A percentile compares a stretch with the other conserved stretches of the same genome.
Evolutionary conservation across 805 yeast species (phyloP).

Genomic region (Sugiyamaella smithiae): DNA sequence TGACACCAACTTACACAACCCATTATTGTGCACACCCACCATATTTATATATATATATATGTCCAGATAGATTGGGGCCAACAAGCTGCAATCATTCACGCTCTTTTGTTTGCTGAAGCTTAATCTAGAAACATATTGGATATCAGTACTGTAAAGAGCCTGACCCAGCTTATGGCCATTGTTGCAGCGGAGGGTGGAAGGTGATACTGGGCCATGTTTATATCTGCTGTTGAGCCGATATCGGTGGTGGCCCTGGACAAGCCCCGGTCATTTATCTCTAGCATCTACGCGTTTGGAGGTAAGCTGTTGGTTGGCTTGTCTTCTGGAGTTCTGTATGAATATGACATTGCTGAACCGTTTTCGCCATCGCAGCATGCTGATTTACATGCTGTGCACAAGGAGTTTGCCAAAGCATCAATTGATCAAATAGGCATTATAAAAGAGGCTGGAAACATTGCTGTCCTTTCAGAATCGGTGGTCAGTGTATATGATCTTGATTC

Average conservation of each 20-base stretch:
- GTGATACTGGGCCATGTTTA: no score
- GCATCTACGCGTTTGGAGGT: conserved; percentile 26
- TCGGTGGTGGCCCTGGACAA: conserved; percentile 1
- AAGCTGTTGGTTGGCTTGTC: conserved; percentile 29
- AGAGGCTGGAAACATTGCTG: conserved; percentile 33
- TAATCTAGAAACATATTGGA: no score
- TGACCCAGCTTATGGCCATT: no score
- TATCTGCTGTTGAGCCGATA: conserved; percentile 3
- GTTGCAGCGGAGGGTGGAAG: no score
- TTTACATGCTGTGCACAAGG: conserved; percentile 21
- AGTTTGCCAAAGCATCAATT: conserved; percentile 28
- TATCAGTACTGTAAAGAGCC: no score
- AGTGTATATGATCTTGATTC: conserved; percentile 34
- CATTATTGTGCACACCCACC: no score
- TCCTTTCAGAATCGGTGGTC: conserved; percentile 34
- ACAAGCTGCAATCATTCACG: no score
- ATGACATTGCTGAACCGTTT: conserved; percentile 25
- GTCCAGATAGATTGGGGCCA: no score
- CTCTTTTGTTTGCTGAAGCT: no score
- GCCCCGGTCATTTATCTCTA: background rate
- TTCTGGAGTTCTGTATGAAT: conserved; percentile 30
- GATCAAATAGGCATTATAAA: conserved; percentile 35
- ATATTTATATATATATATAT: no score
- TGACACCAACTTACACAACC: no score
- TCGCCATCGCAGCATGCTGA: conserved; percentile 17